A percentile compares a stretch with the other conserved stretches of the same genome.
Conservation (phyloP, 148 eudicot genomes). For the Rhododendron molle region DNA sequence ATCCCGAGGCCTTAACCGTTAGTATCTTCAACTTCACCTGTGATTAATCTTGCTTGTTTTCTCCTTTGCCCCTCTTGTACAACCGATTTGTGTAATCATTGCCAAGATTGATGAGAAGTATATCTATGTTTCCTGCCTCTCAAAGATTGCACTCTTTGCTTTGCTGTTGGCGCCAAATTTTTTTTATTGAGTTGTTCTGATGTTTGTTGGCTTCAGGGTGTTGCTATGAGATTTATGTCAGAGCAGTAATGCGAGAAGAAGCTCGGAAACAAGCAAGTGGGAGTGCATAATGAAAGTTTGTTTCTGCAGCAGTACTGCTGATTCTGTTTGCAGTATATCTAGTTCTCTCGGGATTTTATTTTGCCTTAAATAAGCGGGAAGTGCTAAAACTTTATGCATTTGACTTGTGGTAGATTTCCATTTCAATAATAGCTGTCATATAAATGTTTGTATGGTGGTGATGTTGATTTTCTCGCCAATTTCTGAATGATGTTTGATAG, state of each 20-base stretch:
- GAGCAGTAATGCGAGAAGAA: conserved; percentile 50
- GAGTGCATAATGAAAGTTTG: conserved; percentile 18
- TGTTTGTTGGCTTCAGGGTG: conserved; percentile 44
- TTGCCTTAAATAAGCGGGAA: not conserved
- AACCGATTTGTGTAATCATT: not conserved
- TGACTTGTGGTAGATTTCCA: not conserved
- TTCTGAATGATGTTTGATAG: not conserved
- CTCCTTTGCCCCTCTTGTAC: not conserved
- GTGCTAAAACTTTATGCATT: not conserved
- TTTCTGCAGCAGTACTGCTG: conserved; percentile 4
- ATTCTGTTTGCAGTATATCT: not conserved
- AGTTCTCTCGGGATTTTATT: not conserved
- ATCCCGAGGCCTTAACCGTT: not conserved
- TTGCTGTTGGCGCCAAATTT: not conserved
- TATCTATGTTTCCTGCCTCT: not conserved
- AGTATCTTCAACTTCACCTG: not conserved
- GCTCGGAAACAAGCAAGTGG: conserved; percentile 39
- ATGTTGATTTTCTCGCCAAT: too few relatives aligned
- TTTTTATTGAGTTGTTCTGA: not conserved
- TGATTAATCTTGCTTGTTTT: not conserved
- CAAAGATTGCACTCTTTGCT: not conserved
- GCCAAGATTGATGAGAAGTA: not conserved
- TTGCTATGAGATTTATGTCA: conserved; percentile 81
- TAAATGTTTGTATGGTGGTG: not conserved
- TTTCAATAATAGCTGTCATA: not conserved